Conservation (phyloP, 2,329 filamentous ascomycete genomes). For the Talaromyces sp. region DNA sequence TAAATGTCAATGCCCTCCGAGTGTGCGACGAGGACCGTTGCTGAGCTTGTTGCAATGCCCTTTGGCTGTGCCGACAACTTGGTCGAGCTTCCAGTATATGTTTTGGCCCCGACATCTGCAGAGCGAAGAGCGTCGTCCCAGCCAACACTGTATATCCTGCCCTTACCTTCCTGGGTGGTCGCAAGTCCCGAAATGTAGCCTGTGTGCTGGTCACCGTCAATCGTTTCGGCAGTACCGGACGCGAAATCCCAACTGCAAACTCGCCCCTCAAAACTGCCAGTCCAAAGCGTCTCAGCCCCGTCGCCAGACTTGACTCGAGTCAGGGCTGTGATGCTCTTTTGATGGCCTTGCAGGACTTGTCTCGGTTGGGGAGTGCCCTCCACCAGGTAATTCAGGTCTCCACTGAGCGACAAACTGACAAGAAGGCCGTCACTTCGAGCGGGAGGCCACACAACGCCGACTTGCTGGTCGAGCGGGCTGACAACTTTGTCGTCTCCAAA, state of each 20-base stretch:
- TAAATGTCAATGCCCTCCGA: conserved; percentile 54
- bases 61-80: conserved; percentile 77
- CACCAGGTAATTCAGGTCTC: conserved; percentile 82
- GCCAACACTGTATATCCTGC: conserved; percentile 74
- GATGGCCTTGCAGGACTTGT: conserved; percentile 75
- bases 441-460: conserved; percentile 85
- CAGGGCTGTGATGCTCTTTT: conserved; percentile 82
- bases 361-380: conserved; percentile 64
- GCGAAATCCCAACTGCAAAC: conserved; percentile 77
- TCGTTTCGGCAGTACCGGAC: conserved; percentile 60
- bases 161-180: conserved; percentile 42
- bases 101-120: conserved; percentile 67
- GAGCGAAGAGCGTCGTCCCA: conserved; percentile 91
- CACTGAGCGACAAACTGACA: conserved; percentile 81
- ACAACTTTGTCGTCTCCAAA: conserved; percentile 68
- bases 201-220: conserved; percentile 76
- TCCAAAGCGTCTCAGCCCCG: conserved; percentile 62
- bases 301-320: conserved; percentile 47
- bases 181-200: conserved; percentile 80
- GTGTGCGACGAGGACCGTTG: conserved; percentile 54
- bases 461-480: conserved; percentile 78
- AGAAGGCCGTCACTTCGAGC: conserved; percentile 79
- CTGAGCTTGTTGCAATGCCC: conserved; percentile 54
- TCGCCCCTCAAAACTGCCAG: conserved; percentile 86
- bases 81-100: conserved; percentile 63